Base-by-base conservation (phyloP, 1,284 basidiomycete species). In the Apiotrichum laibachii region DNA sequence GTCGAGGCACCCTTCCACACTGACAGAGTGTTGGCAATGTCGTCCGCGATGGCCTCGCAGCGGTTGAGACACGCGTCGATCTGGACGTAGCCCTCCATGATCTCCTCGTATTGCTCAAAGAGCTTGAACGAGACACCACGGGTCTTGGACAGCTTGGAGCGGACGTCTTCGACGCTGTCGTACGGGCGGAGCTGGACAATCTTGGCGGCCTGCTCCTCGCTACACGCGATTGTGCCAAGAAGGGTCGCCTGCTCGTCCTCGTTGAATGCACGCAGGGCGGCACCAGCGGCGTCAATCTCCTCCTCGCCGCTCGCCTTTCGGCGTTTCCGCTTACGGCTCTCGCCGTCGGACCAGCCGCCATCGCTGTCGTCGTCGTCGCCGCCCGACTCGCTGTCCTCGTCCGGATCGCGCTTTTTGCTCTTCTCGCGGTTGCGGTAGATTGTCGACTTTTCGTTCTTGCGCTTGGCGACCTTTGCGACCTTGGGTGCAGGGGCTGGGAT, bases 61-160 rank as follows among this genome's bases (percentile, higher is more conserved):
- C 88, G 85, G 71, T 86, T 86, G 16, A 99, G 84, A 63, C 98
- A 88, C 63, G 83, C 83, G 76, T 99, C 96, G 56, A 99, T 94
- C 57, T 88, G 85, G 19, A 87, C 86, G 72, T 97, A 99, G 2
- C 92, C 92, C 63, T 87, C 83, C 78, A 97, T 89, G 67, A 98
- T 89, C 53, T 87, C 85, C 55, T 86, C 85, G 73, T 90, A 94
- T 65, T 95, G 90, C 68, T 94, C 89, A 72, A 98, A 92, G 72
- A 99, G 83, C 59, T 88, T 86, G 59, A 88, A 84, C 59, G 91
- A 93, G 65, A 99, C 88, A 19, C 94, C 94, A 70, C 92, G 93
- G 78, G 91, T 92, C 76, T 92, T 90, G 53, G 85, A 85, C 13
- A 96, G 83, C 74, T 90, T 93, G 57, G 77, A 76, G 50, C 85